Conservation (phyloP, 2,329 filamentous ascomycete genomes). For the Fusarium sp. region DNA sequence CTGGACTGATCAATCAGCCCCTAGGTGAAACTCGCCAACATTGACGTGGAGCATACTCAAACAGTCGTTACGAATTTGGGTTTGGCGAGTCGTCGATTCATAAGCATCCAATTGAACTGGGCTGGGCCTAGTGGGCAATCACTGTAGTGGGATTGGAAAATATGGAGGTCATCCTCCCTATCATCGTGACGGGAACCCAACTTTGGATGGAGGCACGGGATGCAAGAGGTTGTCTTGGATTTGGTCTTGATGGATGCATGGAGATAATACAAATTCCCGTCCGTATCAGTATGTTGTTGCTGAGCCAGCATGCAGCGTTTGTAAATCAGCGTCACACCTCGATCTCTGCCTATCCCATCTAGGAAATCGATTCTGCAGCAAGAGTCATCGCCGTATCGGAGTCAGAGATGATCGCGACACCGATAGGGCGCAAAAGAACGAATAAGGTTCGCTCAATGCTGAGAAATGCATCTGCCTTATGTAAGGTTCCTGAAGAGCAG, state of each 20-base stretch:
- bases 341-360: conserved; percentile 8
- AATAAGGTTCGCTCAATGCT: conserved; percentile 33
- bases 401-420: conserved; percentile 14
- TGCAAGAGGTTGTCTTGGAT: conserved; percentile 29
- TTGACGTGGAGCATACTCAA: conserved; percentile 7
- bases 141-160: neutral
- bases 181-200: conserved; percentile 34
- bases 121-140: neutral
- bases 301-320: conserved; percentile 1
- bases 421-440: conserved; percentile 28
- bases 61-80: conserved; percentile 4
- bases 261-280: conserved; percentile 3
- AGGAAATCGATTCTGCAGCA: conserved; percentile 13
- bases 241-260: conserved; percentile 16
- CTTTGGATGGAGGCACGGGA: conserved; percentile 25
- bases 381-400: conserved; percentile 32
- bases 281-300: neutral
- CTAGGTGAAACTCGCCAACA: conserved; percentile 3
- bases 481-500: conserved; percentile 13
- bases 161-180: conserved; percentile 24
- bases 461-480: conserved; percentile 32
- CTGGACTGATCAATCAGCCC: conserved; percentile 20
- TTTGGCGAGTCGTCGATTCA: neutral
- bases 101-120: neutral
- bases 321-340: conserved; percentile 28